Evolutionary conservation across 2,329 filamentous ascomycete species (phyloP).

Genomic region (Lachnellula occidentalis): DNA sequence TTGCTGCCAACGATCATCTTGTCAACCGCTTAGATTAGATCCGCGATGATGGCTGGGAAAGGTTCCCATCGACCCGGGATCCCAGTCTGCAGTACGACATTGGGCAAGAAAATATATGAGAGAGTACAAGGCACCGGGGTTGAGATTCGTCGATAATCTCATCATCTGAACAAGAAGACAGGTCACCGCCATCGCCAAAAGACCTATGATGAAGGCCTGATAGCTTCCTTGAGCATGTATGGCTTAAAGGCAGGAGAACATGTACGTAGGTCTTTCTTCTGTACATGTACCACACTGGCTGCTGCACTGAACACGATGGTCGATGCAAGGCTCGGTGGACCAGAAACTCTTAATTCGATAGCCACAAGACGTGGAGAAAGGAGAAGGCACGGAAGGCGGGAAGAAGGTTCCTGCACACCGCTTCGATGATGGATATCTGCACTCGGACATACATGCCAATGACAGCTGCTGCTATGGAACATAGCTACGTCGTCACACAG

Average conservation of each 20-base stretch:
- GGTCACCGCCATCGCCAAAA: constrained; percentile 1
- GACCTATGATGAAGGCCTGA: constrained; percentile 5
- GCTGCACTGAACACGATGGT: neutral
- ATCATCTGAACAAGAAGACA: constrained; percentile 7
- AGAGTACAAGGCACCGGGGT: constrained; percentile 1
- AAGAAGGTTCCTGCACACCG: constrained; percentile 15
- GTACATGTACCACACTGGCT: neutral
- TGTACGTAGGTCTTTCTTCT: neutral
- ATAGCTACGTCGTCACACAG: constrained; percentile 17
- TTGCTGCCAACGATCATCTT: neutral
- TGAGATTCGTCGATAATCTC: neutral
- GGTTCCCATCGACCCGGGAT: constrained; percentile 4
- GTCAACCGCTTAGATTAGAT: neutral
- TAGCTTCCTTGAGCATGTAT: constrained; percentile 10
- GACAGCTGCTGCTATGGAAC: constrained; percentile 6
- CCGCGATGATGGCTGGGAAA: neutral
- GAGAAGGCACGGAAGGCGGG: constrained; percentile 8
- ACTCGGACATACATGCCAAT: constrained; percentile 13
- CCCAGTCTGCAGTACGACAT: constrained; percentile 15
- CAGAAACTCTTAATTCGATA: neutral
- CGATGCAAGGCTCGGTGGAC: neutral
- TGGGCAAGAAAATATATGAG: constrained; percentile 14
- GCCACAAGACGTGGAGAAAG: constrained; percentile 1
- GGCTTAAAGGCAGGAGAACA: constrained; percentile 3
- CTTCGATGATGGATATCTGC: constrained; percentile 11